Evolutionary conservation across 2,329 filamentous ascomycete genomes (phyloP), one percentile per base, ranked within the genome.

Genomic region (Stromatinia cepivora): DNA sequence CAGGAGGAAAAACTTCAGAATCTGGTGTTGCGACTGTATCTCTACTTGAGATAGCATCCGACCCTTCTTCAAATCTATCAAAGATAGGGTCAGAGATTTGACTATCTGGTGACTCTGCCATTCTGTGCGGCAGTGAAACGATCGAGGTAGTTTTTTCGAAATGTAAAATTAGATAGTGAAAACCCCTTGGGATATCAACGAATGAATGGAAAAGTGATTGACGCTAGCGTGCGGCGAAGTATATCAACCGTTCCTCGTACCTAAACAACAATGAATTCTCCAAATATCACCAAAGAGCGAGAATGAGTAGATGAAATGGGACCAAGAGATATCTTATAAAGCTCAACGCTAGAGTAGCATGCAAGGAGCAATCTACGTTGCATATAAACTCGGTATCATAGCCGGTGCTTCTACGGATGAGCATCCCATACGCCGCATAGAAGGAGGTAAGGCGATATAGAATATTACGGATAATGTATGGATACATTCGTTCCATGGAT

Each of bases 1-100:
- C 72, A 31, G 76, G 75, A 65, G 73, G 73, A 36, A 73, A 76
- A 22, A 76, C 11, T 65, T 78, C 76, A 7, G 77, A 75, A 53
- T 67, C 70, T 45, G 77, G 75, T 42, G 76, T 78, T 15, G 69
- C 70, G 42, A 70, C 73, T 20, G 72, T 74, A 64, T 75, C 68
- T 67, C 64, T 64, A 67, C 69, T 75, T 48, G 76, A 77, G 11
- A 62, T 65, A 31, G 70, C 69, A 54, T 75, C 75, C 1, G 72
- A 73, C 15, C 75, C 72, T 39, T 75, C 74, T 31, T 64, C 67
- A 45, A 71, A 72, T 58, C 72, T 75, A 57, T 77, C 74, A 64
- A 75, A 77, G 50, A 76, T 70, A n/a, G 71, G 72, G 57, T 75
- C 73, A 25, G 62, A 70, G n/a, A 70, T 69, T 57, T 73, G 76